These are phyloP conservation scores for Dendrocalamus latiflorus DNA, from an alignment of 202 grass and related monocot species.

Conservation along the genomic window DNA sequence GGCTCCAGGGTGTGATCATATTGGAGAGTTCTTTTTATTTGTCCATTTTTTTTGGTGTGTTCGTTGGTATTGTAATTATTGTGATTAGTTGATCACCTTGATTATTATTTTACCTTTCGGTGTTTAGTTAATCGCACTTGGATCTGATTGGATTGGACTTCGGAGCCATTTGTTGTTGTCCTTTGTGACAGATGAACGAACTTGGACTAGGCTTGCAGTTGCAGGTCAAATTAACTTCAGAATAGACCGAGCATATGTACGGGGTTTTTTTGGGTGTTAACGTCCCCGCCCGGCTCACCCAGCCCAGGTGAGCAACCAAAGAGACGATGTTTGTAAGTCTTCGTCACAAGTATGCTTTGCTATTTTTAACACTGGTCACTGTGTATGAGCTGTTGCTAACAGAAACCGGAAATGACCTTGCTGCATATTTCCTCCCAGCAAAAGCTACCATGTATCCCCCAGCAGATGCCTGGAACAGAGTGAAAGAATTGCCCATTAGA, in stretches of 20 bases:
- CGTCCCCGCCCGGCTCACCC: too few relatives aligned
- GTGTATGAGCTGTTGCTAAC: slow-evolving; percentile 47
- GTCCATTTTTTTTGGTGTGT: not conserved
- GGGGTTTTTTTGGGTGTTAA: too few relatives aligned
- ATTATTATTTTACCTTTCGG: not conserved
- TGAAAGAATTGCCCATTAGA: too few relatives aligned
- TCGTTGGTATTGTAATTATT: slow-evolving; percentile 14
- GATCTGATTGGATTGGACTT: not conserved
- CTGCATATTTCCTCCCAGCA: slow-evolving; percentile 85
- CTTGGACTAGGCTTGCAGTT: not conserved
- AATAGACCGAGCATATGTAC: not conserved
- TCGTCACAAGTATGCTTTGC: too few relatives aligned
- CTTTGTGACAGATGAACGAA: not conserved
- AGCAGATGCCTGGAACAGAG: slow-evolving; percentile 38
- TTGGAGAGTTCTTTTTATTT: not conserved
- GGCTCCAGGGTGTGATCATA: not conserved
- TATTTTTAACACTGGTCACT: slow-evolving; percentile 27
- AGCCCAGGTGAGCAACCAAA: too few relatives aligned
- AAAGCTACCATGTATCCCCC: slow-evolving; percentile 89
- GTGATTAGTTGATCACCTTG: not conserved
- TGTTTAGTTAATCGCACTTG: not conserved
- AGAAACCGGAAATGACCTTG: slow-evolving; percentile 61
- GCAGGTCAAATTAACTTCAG: not conserved
- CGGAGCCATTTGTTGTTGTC: not conserved
- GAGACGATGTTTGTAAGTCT: too few relatives aligned